Base-by-base conservation (phyloP, 306 rosid genomes). In the Corylus avellana region DNA sequence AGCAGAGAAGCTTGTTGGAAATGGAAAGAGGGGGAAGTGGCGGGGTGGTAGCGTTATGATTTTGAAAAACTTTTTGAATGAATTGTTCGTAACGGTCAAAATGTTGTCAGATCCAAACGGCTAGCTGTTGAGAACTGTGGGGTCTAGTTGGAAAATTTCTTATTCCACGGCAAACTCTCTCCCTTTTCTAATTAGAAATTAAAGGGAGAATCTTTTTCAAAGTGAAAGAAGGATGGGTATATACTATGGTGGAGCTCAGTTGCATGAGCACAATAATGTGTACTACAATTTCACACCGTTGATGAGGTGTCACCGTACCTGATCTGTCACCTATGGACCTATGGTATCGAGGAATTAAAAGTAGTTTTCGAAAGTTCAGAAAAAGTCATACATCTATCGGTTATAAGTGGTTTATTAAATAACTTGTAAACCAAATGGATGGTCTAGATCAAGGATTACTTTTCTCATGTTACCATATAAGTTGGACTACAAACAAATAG, bases 11-110 rank as follows among this genome's bases (percentile, higher is more conserved):
- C 29, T 59, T 44, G n/a, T 37, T 50, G 70, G 54, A 77, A 70
- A 37, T 46, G 55, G 76, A 83, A 69, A 80, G 77, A 25, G 75
- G 57, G 63, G 63, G 75, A 68, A 58, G 53, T 11, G 75, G 70
- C 75, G 80, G 14, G 78, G 35, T 7, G 20, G 37, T 76, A 37
- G 73, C 54, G 57, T 8, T 3, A 12, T 3, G 74, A 14, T 32
- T 72, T 79, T 50, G 27, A 77, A 81, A 70, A 1, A 39, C 70
- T 1, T 29, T 90, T 86, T 85, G 86, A 85, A 88, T 78, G 12
- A 27, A 66, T 7, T 61, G 59, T 47, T 18, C 7, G 77, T 67
- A 93, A 91, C 97, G 97, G 97, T 93, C 96, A 80, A 83, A 75
- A 72, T 79, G 29, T 42, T 75, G 84, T 80, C 86, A 91, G 82